These are phyloP conservation scores for Gliomastix tumulicola DNA, from an alignment of 2,329 filamentous ascomycete species.

Conservation along the genomic window DNA sequence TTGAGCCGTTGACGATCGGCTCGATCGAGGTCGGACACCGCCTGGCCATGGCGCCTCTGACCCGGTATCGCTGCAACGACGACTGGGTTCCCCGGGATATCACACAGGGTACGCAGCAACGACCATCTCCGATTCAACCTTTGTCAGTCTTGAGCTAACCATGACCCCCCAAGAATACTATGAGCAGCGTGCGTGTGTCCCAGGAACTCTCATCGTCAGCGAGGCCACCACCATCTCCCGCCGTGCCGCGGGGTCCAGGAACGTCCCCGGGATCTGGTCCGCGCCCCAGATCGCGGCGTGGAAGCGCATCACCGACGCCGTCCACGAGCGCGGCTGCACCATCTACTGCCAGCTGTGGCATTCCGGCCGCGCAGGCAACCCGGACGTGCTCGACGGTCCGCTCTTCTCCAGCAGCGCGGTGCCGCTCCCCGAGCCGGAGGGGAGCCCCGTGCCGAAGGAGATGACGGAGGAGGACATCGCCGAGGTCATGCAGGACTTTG, in stretches of 20 bases:
- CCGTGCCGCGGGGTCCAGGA: conserved; percentile 27
- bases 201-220: conserved; percentile 32
- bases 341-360: conserved; percentile 55
- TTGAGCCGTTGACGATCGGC: conserved; percentile 7
- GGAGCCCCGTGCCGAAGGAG: conserved; percentile 43
- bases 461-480: conserved; percentile 61
- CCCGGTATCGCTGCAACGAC: conserved; percentile 11
- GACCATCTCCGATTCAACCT: neutral
- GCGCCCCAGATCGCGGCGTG: conserved; percentile 48
- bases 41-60: conserved; percentile 11
- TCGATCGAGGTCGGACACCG: conserved; percentile 7
- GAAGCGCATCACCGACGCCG: conserved; percentile 50
- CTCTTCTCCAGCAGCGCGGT: conserved; percentile 3
- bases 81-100: conserved; percentile 8
- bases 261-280: conserved; percentile 49
- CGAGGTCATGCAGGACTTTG: conserved; percentile 51
- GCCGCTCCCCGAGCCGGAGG: conserved; percentile 18
- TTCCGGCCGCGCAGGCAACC: conserved; percentile 24
- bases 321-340: conserved; percentile 52
- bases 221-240: conserved; percentile 40
- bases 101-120: conserved; percentile 6
- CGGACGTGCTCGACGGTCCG: neutral
- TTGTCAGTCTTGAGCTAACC: neutral
- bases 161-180: conserved; percentile 24
- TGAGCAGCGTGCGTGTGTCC: conserved; percentile 25